Conservation (phyloP, 352 stramenopile genomes). For the Pythium brassicae region DNA sequence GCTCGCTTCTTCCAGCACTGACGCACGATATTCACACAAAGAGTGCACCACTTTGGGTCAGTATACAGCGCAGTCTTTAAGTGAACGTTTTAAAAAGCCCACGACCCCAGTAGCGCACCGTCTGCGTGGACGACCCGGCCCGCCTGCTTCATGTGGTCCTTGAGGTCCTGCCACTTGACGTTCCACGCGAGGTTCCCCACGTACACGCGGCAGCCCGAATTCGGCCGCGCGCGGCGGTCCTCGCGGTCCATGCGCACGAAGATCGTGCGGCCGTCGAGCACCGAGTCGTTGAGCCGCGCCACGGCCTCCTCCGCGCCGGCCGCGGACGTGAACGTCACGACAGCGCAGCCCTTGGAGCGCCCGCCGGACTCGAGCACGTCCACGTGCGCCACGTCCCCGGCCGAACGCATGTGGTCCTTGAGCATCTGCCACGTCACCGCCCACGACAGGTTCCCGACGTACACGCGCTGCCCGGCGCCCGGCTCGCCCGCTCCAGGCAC, state of each 20-base stretch:
- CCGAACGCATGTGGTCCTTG: constrained; percentile 78
- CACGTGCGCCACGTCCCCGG: constrained; percentile 61
- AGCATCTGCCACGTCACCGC: constrained; percentile 77
- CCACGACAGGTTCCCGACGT: constrained; percentile 86
- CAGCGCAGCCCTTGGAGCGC: constrained; percentile 89
- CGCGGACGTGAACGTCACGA: constrained; percentile 89
- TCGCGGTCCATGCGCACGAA: constrained; percentile 94
- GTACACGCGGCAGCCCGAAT: constrained; percentile 69
- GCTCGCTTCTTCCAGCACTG: constrained; percentile 73
- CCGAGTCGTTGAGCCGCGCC: constrained; percentile 84
- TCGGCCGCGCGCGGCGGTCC: constrained; percentile 24
- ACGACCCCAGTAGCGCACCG: constrained; percentile 31
- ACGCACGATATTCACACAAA: constrained; percentile 1
- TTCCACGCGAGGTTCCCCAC: constrained; percentile 91
- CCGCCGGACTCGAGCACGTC: constrained; percentile 61
- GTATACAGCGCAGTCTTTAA: background rate
- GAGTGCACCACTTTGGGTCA: background rate
- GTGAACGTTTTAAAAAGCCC: too few species aligned
- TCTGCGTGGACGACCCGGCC: constrained; percentile 81
- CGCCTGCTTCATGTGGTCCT: constrained; percentile 92
- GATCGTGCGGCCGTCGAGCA: constrained; percentile 90
- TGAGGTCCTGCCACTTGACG: constrained; percentile 94
- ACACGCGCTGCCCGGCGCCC: constrained; percentile 47
- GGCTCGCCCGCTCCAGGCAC: constrained; percentile 7
- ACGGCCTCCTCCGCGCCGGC: constrained; percentile 86